Evolutionary conservation across 441 rosid genomes (phyloP).

Genomic region (Populus hybrid): DNA sequence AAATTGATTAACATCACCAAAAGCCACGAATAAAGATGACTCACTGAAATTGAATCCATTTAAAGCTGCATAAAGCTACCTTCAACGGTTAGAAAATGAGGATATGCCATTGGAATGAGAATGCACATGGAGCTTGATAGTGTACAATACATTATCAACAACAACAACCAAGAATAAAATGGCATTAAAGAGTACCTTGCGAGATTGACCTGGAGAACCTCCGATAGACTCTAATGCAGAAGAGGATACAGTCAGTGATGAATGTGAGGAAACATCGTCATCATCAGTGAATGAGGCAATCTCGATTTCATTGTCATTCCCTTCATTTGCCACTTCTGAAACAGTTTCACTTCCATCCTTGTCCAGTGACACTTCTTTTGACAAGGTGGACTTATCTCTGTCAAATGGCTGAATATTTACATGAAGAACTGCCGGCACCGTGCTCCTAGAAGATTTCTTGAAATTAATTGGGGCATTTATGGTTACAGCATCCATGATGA

Average conservation of each 20-base stretch:
- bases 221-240: conserved; percentile 35
- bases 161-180: not conserved
- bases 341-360: conserved; percentile 57
- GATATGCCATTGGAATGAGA: not conserved
- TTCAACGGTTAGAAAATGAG: not conserved
- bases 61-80: not conserved
- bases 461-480: conserved; percentile 47
- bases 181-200: conserved; percentile 37
- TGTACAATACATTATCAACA: not conserved
- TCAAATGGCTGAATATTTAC: conserved; percentile 58
- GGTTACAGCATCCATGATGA: conserved; percentile 37
- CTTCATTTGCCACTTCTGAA: conserved; percentile 49
- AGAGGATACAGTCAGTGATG: conserved; percentile 47
- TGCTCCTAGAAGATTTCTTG: conserved; percentile 57
- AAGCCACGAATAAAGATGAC: not conserved
- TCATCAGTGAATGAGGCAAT: conserved; percentile 73
- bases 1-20: not conserved
- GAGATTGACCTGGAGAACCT: conserved; percentile 34
- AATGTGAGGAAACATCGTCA: conserved; percentile 51
- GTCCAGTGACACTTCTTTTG: conserved; percentile 45
- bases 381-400: conserved; percentile 36
- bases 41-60: not conserved
- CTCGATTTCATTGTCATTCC: conserved; percentile 50
- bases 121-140: not conserved
- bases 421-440: conserved; percentile 48